Base-by-base conservation (phyloP, 306 rosid species). In the Gynostemma pentaphyllum region DNA sequence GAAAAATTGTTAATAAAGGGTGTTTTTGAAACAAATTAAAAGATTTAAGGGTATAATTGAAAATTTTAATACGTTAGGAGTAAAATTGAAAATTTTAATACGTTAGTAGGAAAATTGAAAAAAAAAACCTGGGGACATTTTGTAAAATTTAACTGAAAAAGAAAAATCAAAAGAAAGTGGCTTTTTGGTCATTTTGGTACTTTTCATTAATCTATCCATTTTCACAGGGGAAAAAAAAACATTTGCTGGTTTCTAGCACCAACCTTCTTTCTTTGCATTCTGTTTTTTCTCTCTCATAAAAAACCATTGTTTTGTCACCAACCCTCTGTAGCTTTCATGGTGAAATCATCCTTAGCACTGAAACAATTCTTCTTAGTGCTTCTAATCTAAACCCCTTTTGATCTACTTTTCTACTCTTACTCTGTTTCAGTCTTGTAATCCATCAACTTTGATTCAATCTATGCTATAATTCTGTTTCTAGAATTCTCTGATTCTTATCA, bases 121-220 rank as follows among this genome's bases (percentile, higher is more conserved):
- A n/a, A n/a, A n/a, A n/a, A n/a, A n/a, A n/a, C n/a, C n/a, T n/a
- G n/a, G n/a, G n/a, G n/a, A n/a, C n/a, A n/a, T n/a, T n/a, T n/a
- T n/a, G n/a, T n/a, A n/a, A n/a, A n/a, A n/a, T n/a, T n/a, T n/a
- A n/a, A n/a, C n/a, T n/a, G n/a, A n/a, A n/a, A n/a, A n/a, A n/a
- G n/a, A n/a, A n/a, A n/a, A n/a, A n/a, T n/a, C n/a, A 34, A 21
- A 57, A 57, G 16, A 19, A 66, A 73, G 82, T 79, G 92, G 89
- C 79, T 82, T 76, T 87, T 81, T 68, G 29, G 96, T 87, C 85
- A 83, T 78, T 83, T 75, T 48, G 1, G n/a, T 37, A 68, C 72
- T 69, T 28, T 66, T 68, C 76, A 67, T 73, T 81, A 23, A 64
- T 71, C 84, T 67, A 67, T 76, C 82, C 82, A 53, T 69, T 76